Evolutionary conservation across 495 filamentous ascomycete species (phyloP).

Genomic region (Lepidopterella palustris): DNA sequence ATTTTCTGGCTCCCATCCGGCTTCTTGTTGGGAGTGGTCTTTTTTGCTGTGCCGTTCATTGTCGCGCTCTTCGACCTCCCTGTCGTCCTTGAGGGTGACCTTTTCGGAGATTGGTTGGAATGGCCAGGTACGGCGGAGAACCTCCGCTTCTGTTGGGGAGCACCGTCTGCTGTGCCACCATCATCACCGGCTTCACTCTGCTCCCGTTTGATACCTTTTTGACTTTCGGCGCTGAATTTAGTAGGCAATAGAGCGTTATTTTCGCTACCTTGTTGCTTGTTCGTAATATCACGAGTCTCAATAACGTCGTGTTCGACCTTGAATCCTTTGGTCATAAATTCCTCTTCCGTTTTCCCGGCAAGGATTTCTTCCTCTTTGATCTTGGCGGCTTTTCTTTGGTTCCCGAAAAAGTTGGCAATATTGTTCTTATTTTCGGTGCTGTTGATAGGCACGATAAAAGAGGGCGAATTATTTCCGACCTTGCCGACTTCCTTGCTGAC

Average conservation of each 20-base stretch:
- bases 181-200: conserved; percentile 35
- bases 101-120: conserved; percentile 13
- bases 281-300: conserved; percentile 40
- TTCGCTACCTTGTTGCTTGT: conserved; percentile 40
- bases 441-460: conserved; percentile 73
- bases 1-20: conserved; percentile 67
- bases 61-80: conserved; percentile 45
- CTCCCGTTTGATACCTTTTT: conserved; percentile 52
- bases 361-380: conserved; percentile 14
- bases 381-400: conserved; percentile 42
- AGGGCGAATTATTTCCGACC: conserved; percentile 83
- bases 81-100: conserved; percentile 33
- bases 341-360: conserved; percentile 21
- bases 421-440: conserved; percentile 82
- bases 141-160: conserved; percentile 19
- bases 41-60: conserved; percentile 40
- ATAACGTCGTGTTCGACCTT: conserved; percentile 35
- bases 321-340: conserved; percentile 28
- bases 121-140: conserved; percentile 2
- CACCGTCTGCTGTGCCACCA: conserved; percentile 32
- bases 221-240: conserved; percentile 19
- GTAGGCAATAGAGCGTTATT: conserved; percentile 45
- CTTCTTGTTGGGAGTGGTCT: conserved; percentile 43
- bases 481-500: conserved; percentile 89
- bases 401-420: conserved; percentile 87